Conservation (phyloP, 2,329 filamentous ascomycete genomes). For the Paraphoma sp. region DNA sequence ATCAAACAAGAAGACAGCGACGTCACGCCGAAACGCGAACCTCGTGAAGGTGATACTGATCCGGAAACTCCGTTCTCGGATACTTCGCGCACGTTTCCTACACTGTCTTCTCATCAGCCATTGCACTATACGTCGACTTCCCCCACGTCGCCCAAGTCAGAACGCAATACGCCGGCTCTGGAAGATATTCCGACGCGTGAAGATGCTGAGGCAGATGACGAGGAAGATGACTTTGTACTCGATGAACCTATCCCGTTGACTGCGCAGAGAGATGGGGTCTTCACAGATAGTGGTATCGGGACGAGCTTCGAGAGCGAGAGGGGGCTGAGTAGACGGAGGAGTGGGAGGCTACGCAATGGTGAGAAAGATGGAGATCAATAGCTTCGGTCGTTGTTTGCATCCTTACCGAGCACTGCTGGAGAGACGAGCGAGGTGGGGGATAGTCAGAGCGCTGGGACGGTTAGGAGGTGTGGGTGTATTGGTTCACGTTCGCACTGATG, state of each 20-base stretch:
- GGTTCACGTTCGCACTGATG: neutral
- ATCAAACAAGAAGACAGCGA: slow-evolving; percentile 11
- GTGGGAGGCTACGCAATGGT: slow-evolving; percentile 6
- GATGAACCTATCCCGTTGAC: slow-evolving; percentile 32
- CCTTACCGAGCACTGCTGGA: neutral
- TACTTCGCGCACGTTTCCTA: slow-evolving; percentile 57
- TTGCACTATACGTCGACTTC: slow-evolving; percentile 44
- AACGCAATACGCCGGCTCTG: slow-evolving; percentile 1
- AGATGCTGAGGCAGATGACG: slow-evolving; percentile 52
- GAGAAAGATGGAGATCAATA: neutral
- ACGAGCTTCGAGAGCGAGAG: slow-evolving; percentile 47
- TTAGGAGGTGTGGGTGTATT: neutral
- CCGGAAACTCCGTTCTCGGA: slow-evolving; percentile 49
- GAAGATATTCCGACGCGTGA: slow-evolving; percentile 14
- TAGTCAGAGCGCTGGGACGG: neutral
- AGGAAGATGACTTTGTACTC: slow-evolving; percentile 52
- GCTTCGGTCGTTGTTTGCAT: neutral
- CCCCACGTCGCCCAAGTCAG: slow-evolving; percentile 1
- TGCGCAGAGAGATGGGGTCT: slow-evolving; percentile 13
- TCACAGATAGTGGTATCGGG: slow-evolving; percentile 55
- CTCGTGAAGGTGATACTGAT: slow-evolving; percentile 13
- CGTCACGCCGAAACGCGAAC: slow-evolving; percentile 22
- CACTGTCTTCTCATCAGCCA: slow-evolving; percentile 52
- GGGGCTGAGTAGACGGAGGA: slow-evolving; percentile 17
- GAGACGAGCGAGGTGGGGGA: neutral